phyloP scores from a whole-genome alignment of 768 basidiomycete species.

The Leucosporidium yakuticum region DNA sequence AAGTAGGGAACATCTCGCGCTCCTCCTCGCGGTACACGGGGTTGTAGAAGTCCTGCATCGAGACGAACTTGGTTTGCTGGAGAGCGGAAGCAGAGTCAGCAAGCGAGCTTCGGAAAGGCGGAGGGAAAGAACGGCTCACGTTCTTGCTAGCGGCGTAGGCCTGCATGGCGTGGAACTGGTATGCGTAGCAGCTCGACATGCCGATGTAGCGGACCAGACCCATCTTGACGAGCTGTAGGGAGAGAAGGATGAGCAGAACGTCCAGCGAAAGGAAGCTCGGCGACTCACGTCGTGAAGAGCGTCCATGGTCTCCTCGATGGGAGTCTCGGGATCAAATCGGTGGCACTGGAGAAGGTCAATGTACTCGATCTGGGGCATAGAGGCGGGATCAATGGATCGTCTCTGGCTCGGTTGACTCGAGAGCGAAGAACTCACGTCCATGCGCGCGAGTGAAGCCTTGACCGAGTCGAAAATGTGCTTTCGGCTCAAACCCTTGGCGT shows the following conservation, averaged over 20 bases:
- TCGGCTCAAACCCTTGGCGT: constrained; percentile 47
- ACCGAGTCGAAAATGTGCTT: constrained; percentile 65
- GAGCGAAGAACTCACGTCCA: constrained; percentile 42
- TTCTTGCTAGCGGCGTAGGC: constrained; percentile 20
- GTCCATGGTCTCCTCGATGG: constrained; percentile 51
- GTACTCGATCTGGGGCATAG: constrained; percentile 43
- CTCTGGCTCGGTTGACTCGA: not conserved
- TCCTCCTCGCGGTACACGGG: constrained; percentile 37
- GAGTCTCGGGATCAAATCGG: constrained; percentile 55
- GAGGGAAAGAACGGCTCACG: not conserved
- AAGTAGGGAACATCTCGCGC: constrained; percentile 35
- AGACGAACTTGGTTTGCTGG: constrained; percentile 33
- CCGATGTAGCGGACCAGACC: constrained; percentile 47
- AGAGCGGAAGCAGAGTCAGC: no score
- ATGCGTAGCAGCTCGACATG: constrained; percentile 47
- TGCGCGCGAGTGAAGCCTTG: constrained; percentile 53
- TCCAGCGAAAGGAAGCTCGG: not conserved
- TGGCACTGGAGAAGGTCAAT: constrained; percentile 64
- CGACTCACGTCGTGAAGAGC: constrained; percentile 45
- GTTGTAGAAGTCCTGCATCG: constrained; percentile 38
- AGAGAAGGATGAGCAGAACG: not conserved
- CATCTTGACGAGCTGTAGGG: constrained; percentile 40
- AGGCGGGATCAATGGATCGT: not conserved
- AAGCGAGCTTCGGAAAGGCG: no score
- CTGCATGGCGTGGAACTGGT: constrained; percentile 37